A percentile compares a stretch with the other conserved stretches of the same genome.
Evolutionary conservation across 345 rosid genomes (phyloP).

Genomic region (Eucalyptus curtisii): DNA sequence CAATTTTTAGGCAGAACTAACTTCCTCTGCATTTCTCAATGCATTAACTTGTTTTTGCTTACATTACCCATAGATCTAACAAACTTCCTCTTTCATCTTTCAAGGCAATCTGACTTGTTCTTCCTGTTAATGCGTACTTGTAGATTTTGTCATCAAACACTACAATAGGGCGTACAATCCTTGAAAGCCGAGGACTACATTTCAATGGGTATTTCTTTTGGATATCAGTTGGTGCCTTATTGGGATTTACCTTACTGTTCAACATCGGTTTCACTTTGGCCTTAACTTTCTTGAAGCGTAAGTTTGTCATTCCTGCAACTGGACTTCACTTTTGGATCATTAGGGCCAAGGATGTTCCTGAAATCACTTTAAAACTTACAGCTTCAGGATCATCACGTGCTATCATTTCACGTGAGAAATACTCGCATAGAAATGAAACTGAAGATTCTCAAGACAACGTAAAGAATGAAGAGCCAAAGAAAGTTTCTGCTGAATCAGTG

Average conservation of each 20-base stretch:
- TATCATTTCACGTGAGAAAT: constrained; percentile 51
- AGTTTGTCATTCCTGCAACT: not conserved
- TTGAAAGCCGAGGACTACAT: constrained; percentile 54
- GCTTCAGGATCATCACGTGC: constrained; percentile 64
- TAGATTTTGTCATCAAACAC: constrained; percentile 19
- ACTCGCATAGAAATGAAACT: constrained; percentile 27
- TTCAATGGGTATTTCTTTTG: constrained; percentile 39
- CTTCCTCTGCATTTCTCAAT: not conserved
- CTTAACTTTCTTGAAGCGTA: constrained; percentile 56
- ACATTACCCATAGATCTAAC: not conserved
- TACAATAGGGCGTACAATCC: constrained; percentile 40
- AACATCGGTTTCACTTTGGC: constrained; percentile 53
- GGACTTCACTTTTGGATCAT: not conserved
- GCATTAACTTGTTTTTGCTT: not conserved
- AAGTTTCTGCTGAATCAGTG: not conserved
- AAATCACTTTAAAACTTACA: constrained; percentile 3
- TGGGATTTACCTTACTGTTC: constrained; percentile 40
- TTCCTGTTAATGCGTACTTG: not conserved
- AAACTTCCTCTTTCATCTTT: not conserved
- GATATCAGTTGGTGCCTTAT: constrained; percentile 52
- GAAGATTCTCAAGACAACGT: constrained; percentile 8
- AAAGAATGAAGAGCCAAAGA: not conserved
- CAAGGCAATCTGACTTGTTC: not conserved
- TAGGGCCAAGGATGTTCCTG: not conserved
- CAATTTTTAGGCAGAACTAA: not conserved